phyloP scores from a whole-genome alignment of 768 basidiomycete genomes.

The Gyrodon lividus region DNA sequence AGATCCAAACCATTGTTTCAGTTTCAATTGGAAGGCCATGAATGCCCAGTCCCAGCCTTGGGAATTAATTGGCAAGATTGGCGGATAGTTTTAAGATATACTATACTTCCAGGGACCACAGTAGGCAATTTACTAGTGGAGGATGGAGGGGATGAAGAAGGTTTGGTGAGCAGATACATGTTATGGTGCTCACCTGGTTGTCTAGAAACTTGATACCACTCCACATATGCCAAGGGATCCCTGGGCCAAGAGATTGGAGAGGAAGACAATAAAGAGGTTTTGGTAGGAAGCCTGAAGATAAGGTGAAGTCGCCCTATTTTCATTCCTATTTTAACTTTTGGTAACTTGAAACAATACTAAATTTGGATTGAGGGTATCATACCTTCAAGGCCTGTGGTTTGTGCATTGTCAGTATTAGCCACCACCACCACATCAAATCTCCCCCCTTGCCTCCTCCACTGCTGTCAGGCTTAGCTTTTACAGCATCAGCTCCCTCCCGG shows the following conservation, averaged over 20 bases:
- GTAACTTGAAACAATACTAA: background rate
- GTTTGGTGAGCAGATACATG: slow-evolving; percentile 8
- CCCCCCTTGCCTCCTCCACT: background rate
- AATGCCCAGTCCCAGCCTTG: background rate
- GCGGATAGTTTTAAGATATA: background rate
- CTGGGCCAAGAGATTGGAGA: slow-evolving; percentile 2
- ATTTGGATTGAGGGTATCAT: background rate
- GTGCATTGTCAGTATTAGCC: background rate
- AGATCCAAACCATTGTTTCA: slow-evolving; percentile 5
- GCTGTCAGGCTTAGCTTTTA: no score
- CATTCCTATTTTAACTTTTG: background rate
- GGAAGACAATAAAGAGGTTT: background rate
- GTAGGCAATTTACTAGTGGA: background rate
- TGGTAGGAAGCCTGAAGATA: slow-evolving; percentile 4
- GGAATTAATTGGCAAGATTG: slow-evolving; percentile 10
- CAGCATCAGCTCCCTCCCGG: background rate
- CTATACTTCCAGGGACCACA: slow-evolving; percentile 1
- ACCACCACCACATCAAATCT: background rate
- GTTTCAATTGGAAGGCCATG: background rate
- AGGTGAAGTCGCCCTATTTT: background rate
- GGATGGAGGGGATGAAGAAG: background rate
- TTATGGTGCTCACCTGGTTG: slow-evolving; percentile 1
- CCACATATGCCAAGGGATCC: slow-evolving; percentile 11
- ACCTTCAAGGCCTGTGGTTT: slow-evolving; percentile 5
- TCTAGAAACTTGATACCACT: slow-evolving; percentile 2